A percentile compares a stretch with the other conserved stretches of the same genome.
Evolutionary conservation across 164 flowering plant species (phyloP).

Genomic region (Dillenia turbinata): DNA sequence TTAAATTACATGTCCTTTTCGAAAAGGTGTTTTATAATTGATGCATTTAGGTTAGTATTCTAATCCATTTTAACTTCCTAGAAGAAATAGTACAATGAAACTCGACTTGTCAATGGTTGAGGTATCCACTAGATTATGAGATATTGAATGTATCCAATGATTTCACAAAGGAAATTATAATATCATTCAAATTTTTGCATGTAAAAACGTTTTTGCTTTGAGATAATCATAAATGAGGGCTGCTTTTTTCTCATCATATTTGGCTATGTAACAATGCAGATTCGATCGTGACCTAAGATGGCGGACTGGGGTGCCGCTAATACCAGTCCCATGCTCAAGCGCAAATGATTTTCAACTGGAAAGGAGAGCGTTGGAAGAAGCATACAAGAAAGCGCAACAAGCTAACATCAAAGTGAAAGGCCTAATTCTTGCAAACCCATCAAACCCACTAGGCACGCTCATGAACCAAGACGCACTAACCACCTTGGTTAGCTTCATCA

Average conservation of each 20-base stretch:
- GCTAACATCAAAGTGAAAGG: constrained; percentile 35
- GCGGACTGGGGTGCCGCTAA: constrained; percentile 33
- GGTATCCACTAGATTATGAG: too few species aligned
- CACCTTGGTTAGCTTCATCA: constrained; percentile 25
- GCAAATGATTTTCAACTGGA: constrained; percentile 38
- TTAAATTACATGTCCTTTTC: too few species aligned
- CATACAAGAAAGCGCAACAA: constrained; percentile 29
- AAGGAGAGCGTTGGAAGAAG: constrained; percentile 26
- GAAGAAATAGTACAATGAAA: too few species aligned
- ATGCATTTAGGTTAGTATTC: too few species aligned
- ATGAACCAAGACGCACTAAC: constrained; percentile 26
- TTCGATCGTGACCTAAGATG: constrained; percentile 39
- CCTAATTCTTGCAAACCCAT: constrained; percentile 40
- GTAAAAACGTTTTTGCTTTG: too few species aligned
- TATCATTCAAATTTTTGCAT: too few species aligned
- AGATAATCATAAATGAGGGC: too few species aligned
- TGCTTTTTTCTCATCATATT: neutral
- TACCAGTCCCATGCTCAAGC: constrained; percentile 36
- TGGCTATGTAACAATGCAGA: constrained; percentile 21
- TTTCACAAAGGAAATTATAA: too few species aligned
- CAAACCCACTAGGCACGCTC: constrained; percentile 41
- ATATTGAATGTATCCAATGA: too few species aligned
- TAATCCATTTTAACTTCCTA: too few species aligned
- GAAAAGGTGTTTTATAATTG: too few species aligned
- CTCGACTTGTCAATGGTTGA: too few species aligned